Base-by-base conservation (phyloP, 257 asterid species). In the Fraxinus pennsylvanica region DNA sequence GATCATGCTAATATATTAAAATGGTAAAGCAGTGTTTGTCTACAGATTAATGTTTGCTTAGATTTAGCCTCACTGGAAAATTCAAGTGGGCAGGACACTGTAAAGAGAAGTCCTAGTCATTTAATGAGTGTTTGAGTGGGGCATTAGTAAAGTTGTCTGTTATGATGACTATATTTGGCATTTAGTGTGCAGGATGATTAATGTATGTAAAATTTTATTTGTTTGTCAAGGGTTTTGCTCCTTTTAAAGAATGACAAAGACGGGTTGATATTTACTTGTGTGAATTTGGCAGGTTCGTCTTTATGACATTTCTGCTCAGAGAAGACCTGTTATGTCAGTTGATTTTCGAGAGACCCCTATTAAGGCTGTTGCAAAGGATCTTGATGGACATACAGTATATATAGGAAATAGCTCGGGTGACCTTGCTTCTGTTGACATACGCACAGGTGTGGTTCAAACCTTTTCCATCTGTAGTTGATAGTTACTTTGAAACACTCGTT, bases 381-480 rank as follows among this genome's bases (percentile, higher is more conserved):
- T 77, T 72, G 98, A 93, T 75, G 98, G 98, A 35, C 87, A 90
- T 19, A 91, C 93, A 33, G 74, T 96, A 71, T 92, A 91, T 77
- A 65, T 89, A 72, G 98, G 98, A 83, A 96, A 92, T 85, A 97
- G 97, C 43, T 87, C 97, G 1, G 99, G 99, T 0, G 99, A 96
- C 84, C 97, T 96, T 83, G 99, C 97, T 81, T 91, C 97, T 72
- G 33, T 88, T 81, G 98, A 96, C 81, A 88, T 88, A 35, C 98
- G 98, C 35, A 96, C 97, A 83, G 98, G 99, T 95, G 80, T 35
- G 30, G 15, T 75, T 72, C 57, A 59, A 15, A 29, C 29, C 47
- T 54, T 73, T n/a, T 68, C 45, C 65, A 43, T 74, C 15, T 83
- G 39, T 14, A 25, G 36, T n/a, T 61, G 5, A 63, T 76, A 43